Evolutionary conservation across 495 filamentous ascomycete genomes (phyloP).

Genomic region (Rhizodiscina lignyota): DNA sequence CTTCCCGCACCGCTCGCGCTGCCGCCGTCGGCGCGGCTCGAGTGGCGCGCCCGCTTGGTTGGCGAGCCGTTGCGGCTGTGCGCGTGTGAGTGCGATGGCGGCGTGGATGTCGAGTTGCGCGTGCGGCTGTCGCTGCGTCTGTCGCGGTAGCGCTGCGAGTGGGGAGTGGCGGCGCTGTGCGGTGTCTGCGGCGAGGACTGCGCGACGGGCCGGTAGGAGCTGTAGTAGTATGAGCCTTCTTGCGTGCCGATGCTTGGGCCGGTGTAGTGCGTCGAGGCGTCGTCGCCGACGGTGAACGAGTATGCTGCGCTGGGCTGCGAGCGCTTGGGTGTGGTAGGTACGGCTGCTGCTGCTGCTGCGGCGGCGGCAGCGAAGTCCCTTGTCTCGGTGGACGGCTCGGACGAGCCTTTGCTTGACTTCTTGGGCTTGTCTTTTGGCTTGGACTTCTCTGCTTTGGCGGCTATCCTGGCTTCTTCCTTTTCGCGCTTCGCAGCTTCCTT

Average conservation of each 20-base stretch:
- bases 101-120: too few relatives aligned
- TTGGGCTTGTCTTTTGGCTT: conserved; percentile 13
- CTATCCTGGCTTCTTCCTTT: conserved; percentile 4
- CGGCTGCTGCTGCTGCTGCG: neutral
- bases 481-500: conserved; percentile 9
- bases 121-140: too few relatives aligned
- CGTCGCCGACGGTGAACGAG: conserved; percentile 19
- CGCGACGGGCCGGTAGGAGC: too few relatives aligned
- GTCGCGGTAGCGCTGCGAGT: too few relatives aligned
- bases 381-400: neutral
- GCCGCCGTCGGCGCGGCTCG: neutral
- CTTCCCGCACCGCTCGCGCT: conserved; percentile 1
- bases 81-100: neutral
- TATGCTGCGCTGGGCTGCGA: conserved; percentile 17
- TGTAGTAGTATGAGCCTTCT: too few relatives aligned
- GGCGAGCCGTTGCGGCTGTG: neutral
- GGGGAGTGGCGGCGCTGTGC: too few relatives aligned
- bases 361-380: conserved; percentile 1
- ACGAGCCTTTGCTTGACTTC: too few relatives aligned
- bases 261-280: conserved; percentile 11
- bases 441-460: conserved; percentile 5
- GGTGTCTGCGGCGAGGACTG: too few relatives aligned
- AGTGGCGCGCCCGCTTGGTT: conserved; percentile 3
- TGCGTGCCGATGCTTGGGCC: too few relatives aligned
- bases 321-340: too few relatives aligned